A percentile compares a stretch with the other conserved stretches of the same genome.
Conservation (phyloP, 2,329 filamentous ascomycete genomes). For the Neocucurbitaria cava region DNA sequence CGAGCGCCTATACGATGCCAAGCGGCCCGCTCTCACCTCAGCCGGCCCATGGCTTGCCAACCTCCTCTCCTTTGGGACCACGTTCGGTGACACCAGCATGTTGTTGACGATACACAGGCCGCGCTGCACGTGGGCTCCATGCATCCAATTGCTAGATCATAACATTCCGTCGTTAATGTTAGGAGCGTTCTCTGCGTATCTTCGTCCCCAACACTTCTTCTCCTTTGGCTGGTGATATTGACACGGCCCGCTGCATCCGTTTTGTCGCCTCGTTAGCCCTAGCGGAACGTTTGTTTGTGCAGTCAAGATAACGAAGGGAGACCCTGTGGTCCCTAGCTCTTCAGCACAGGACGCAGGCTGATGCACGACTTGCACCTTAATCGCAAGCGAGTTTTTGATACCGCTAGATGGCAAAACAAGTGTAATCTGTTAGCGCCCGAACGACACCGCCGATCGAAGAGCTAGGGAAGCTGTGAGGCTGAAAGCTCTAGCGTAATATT, state of each 20-base stretch:
- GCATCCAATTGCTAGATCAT: background rate
- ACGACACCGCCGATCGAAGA: slow-evolving; percentile 6
- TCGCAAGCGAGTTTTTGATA: slow-evolving; percentile 2
- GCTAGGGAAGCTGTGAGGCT: slow-evolving; percentile 12
- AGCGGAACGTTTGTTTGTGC: background rate
- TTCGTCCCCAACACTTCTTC: background rate
- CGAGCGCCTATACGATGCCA: slow-evolving; percentile 17
- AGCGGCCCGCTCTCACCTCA: slow-evolving; percentile 18
- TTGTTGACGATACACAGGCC: background rate
- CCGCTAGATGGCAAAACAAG: slow-evolving; percentile 9
- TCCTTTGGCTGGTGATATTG: background rate
- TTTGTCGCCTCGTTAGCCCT: background rate
- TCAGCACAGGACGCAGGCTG: background rate
- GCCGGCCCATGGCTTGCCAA: slow-evolving; percentile 14
- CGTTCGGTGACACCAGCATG: slow-evolving; percentile 3
- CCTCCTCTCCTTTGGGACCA: slow-evolving; percentile 4
- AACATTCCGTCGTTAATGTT: background rate
- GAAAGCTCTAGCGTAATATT: slow-evolving; percentile 2
- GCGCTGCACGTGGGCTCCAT: background rate
- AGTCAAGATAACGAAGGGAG: background rate
- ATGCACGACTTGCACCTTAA: background rate
- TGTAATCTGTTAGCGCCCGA: slow-evolving; percentile 13
- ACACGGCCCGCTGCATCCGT: background rate
- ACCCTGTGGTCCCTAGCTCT: background rate
- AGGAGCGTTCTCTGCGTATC: background rate